Percentiles rank a stretch among this genome's conserved stretches.
Evolutionary conservation across 768 basidiomycete genomes (phyloP).

Genomic region (Agrocybe chaxingu): DNA sequence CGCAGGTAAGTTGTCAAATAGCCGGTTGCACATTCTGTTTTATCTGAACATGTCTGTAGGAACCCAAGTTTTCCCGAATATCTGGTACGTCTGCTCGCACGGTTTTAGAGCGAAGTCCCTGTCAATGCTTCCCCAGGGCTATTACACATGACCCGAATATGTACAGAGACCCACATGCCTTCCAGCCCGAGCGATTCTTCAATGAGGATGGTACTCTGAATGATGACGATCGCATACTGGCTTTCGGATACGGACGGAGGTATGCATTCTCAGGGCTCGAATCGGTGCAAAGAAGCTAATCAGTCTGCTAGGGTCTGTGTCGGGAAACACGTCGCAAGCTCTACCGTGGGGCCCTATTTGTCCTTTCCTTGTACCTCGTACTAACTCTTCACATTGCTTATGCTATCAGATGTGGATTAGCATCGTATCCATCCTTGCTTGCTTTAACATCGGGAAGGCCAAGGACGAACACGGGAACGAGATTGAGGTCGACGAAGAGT

Average conservation of each 20-base stretch:
- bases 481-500: conserved; percentile 15
- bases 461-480: conserved; percentile 16
- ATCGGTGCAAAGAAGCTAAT: background rate
- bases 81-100: conserved; percentile 12
- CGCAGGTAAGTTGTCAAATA: conserved; percentile 7
- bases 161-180: conserved; percentile 21
- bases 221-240: conserved; percentile 7
- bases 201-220: conserved; percentile 5
- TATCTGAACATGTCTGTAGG: conserved; percentile 1
- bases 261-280: background rate
- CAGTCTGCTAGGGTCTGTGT: conserved; percentile 7
- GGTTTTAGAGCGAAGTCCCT: background rate
- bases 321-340: conserved; percentile 10
- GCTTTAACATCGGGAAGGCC: conserved; percentile 11
- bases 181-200: conserved; percentile 28
- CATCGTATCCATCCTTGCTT: conserved; percentile 16
- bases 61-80: conserved; percentile 12
- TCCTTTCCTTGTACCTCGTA: too few species aligned
- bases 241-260: conserved; percentile 21
- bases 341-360: conserved; percentile 7
- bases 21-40: too few species aligned
- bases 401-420: conserved; percentile 14
- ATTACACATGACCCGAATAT: conserved; percentile 22
- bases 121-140: conserved; percentile 10
- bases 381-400: too few species aligned